Evolutionary conservation across 2,329 filamentous ascomycete species (phyloP).

Genomic region (Botryotinia globosa): DNA sequence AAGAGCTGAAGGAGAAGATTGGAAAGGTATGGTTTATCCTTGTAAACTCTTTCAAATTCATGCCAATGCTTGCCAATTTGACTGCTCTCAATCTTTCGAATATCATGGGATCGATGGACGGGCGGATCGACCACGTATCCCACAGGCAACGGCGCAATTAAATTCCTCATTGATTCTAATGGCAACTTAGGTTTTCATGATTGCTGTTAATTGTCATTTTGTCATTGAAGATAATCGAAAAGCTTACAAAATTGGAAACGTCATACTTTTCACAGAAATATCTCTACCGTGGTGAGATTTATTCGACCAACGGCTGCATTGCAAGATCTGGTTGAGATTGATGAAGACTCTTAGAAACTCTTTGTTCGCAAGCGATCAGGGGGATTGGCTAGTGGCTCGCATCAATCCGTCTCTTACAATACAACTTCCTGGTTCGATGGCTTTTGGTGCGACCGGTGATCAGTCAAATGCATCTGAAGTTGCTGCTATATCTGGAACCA

Average conservation of each 20-base stretch:
- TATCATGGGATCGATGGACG: neutral
- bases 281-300: conserved; percentile 42
- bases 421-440: conserved; percentile 45
- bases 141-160: neutral
- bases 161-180: neutral
- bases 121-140: neutral
- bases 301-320: conserved; percentile 40
- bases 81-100: neutral
- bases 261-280: conserved; percentile 45
- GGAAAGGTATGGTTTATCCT: conserved; percentile 30
- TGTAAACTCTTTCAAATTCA: neutral
- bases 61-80: neutral
- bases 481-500: conserved; percentile 44
- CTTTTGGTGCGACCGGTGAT: conserved; percentile 43
- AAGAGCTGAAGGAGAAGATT: conserved; percentile 31
- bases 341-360: conserved; percentile 42
- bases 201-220: conserved; percentile 44
- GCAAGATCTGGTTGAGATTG: conserved; percentile 42
- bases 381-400: conserved; percentile 46
- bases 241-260: conserved; percentile 42
- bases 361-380: conserved; percentile 48
- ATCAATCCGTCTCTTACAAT: conserved; percentile 42
- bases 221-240: conserved; percentile 44
- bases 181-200: conserved; percentile 42
- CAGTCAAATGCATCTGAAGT: conserved; percentile 39